Percentiles rank a stretch among this genome's conserved stretches.
These are phyloP conservation scores for Phytopythium delawarense DNA, from an alignment of 352 stramenopile genomes.

Conservation along the genomic window DNA sequence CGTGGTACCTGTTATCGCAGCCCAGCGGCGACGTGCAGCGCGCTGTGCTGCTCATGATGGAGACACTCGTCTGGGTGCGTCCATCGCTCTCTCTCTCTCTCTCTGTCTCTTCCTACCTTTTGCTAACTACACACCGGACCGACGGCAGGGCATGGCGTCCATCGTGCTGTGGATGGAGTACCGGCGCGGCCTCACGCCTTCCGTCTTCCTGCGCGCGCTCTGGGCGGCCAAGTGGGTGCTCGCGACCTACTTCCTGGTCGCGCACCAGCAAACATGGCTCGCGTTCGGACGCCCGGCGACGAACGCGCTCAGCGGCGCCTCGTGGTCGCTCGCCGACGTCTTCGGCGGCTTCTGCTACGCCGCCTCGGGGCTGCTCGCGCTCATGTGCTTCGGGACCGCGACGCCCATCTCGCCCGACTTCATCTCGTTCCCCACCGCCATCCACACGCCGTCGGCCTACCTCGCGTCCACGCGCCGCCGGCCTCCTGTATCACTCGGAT, in stretches of 20 bases:
- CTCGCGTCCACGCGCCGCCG: constrained; percentile 41
- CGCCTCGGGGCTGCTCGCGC: constrained; percentile 33
- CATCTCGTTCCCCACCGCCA: constrained; percentile 35
- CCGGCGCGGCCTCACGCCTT: constrained; percentile 52
- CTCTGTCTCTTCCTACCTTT: too few relatives aligned
- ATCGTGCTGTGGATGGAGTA: constrained; percentile 78
- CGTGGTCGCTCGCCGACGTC: constrained; percentile 13
- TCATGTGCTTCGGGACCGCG: constrained; percentile 44
- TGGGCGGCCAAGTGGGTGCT: constrained; percentile 61
- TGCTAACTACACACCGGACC: too few relatives aligned
- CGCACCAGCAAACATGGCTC: constrained; percentile 19
- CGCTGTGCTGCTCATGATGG: constrained; percentile 43
- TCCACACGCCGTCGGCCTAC: constrained; percentile 55
- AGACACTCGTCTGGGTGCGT: constrained; percentile 59
- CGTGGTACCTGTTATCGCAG: constrained; percentile 31
- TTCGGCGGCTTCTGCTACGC: constrained; percentile 38
- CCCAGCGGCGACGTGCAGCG: constrained; percentile 21
- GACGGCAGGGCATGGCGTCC: constrained; percentile 31
- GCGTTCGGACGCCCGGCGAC: constrained; percentile 9
- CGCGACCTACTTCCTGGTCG: constrained; percentile 38
- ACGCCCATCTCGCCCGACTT: constrained; percentile 50
- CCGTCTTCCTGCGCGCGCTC: constrained; percentile 47
- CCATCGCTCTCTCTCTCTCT: too few relatives aligned
- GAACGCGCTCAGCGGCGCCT: not conserved
- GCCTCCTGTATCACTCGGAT: constrained; percentile 31